A percentile compares a stretch with the other conserved stretches of the same genome.
Conservation (phyloP, 495 filamentous ascomycete species). For the Podospora comata region DNA sequence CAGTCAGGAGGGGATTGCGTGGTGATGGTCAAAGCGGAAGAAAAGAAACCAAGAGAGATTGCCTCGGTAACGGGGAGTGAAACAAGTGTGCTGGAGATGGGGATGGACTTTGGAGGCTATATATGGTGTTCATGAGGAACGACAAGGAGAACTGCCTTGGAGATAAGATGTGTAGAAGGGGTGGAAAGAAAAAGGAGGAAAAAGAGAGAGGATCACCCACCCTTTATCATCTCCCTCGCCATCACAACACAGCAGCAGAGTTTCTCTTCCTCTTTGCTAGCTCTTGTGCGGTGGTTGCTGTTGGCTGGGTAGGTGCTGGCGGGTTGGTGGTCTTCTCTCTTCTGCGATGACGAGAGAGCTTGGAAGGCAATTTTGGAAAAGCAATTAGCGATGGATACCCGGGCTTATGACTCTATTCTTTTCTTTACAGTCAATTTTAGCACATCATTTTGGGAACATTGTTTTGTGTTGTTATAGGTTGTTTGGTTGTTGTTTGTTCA, state of each 20-base stretch:
- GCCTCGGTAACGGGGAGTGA: too few species aligned
- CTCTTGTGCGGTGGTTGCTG: background rate
- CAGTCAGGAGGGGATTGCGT: background rate
- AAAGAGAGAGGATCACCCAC: background rate
- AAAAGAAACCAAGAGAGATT: too few species aligned
- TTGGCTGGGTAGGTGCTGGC: background rate
- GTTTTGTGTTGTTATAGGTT: background rate
- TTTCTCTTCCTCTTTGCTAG: background rate
- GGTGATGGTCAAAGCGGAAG: background rate
- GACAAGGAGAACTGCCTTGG: too few species aligned
- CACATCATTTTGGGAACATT: background rate
- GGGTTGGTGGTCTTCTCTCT: background rate
- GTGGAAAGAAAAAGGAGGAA: background rate
- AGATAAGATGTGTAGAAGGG: background rate
- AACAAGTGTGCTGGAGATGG: too few species aligned
- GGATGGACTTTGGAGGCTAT: too few species aligned
- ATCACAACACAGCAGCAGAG: background rate
- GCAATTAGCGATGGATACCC: background rate
- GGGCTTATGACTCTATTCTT: background rate
- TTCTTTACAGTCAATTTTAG: background rate
- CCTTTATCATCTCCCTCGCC: background rate
- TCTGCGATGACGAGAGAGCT: background rate
- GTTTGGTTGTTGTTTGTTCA: background rate
- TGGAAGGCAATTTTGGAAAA: background rate
- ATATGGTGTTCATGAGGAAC: too few species aligned